Evolutionary conservation across 1,139 yeast species (phyloP).

Genomic region (Pichia sp.): DNA sequence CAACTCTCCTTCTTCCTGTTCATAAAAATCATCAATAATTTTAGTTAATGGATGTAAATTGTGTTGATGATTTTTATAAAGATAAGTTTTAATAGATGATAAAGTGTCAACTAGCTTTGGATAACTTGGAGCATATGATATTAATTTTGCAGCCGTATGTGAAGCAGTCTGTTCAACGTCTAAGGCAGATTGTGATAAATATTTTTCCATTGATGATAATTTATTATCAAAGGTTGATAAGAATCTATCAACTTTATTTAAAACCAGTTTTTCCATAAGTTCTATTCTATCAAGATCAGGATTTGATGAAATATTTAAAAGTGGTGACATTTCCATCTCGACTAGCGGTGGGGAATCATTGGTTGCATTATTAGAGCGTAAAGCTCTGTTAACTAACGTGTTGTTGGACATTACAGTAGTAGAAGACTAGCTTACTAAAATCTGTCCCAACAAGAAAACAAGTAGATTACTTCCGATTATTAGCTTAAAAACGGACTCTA

Average conservation of each 20-base stretch:
- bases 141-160: constrained; percentile 5
- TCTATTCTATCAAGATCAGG: constrained; percentile 4
- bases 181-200: constrained; percentile 31
- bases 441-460: not conserved
- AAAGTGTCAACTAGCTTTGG: constrained; percentile 29
- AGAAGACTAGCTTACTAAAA: not conserved
- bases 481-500: not conserved
- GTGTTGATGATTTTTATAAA: constrained; percentile 21
- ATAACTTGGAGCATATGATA: constrained; percentile 9
- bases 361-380: not conserved
- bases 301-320: not conserved
- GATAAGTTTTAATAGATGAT: constrained; percentile 19
- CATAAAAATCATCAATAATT: constrained; percentile 45
- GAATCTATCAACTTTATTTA: constrained; percentile 47
- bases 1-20: constrained; percentile 7
- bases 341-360: not conserved
- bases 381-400: not conserved
- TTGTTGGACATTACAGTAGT: not conserved
- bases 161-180: constrained; percentile 7
- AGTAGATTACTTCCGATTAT: not conserved
- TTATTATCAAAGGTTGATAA: constrained; percentile 49
- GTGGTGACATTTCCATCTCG: not conserved
- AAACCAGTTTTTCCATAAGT: constrained; percentile 42
- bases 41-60: constrained; percentile 35
- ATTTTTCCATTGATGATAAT: constrained; percentile 46